Percentiles rank a stretch among this genome's conserved stretches.
phyloP scores from a whole-genome alignment of 1,139 yeast genomes.

The Nakaseomyces uthaithaninus region DNA sequence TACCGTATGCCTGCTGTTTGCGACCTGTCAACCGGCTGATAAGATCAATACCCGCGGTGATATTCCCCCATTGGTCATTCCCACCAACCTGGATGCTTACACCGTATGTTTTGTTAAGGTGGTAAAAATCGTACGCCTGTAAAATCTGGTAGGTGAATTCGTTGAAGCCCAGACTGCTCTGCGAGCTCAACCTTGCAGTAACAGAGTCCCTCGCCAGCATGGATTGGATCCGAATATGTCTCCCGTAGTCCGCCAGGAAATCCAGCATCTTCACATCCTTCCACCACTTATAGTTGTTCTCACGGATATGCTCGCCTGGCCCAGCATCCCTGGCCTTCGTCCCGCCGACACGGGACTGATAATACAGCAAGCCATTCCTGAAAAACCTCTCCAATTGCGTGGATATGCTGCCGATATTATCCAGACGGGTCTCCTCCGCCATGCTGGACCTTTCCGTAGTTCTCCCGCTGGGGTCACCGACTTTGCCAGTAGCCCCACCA shows the following conservation, averaged over 20 bases:
- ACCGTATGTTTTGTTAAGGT: conserved; percentile 49
- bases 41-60: conserved; percentile 90
- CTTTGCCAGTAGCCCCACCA: conserved; percentile 97
- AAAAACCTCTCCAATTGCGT: conserved; percentile 57
- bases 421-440: conserved; percentile 42
- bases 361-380: conserved; percentile 51
- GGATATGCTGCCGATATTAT: conserved; percentile 55
- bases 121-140: conserved; percentile 93
- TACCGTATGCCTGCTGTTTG: conserved; percentile 42
- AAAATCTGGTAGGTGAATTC: conserved; percentile 88
- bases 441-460: conserved; percentile 60
- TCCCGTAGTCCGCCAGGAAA: conserved; percentile 70
- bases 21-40: conserved; percentile 50
- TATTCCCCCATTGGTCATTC: conserved; percentile 97
- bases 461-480: conserved; percentile 97
- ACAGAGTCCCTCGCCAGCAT: conserved; percentile 90
- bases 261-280: conserved; percentile 61
- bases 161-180: conserved; percentile 79
- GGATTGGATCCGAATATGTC: conserved; percentile 69
- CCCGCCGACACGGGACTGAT: conserved; percentile 35
- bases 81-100: conserved; percentile 89
- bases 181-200: conserved; percentile 59
- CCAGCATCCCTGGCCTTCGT: neutral
- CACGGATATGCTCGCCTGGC: conserved; percentile 27
- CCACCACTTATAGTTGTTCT: conserved; percentile 86